Evolutionary conservation across 2,329 filamentous ascomycete species (phyloP), one percentile per base, ranked within the genome.

Genomic region (Curvularia sp.): DNA sequence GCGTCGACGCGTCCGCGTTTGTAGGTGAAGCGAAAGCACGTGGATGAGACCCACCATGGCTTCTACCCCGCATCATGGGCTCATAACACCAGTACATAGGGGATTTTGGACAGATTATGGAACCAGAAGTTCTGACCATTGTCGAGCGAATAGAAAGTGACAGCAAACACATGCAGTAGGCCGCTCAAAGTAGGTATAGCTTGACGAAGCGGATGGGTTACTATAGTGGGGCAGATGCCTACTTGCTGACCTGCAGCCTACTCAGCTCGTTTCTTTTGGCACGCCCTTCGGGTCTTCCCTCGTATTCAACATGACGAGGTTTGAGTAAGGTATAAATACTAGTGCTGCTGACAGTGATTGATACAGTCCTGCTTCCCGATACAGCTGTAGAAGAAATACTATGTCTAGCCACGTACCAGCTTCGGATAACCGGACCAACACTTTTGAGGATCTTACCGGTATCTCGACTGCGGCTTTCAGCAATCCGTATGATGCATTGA

Each of bases 401-500:
- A 73, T 72, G 68, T 47, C 62, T 30, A 52, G 50, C 28, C 53
- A 59, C 13, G 57, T 45, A 30, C 45, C 64, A 9, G 23, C 53
- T 13, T 56, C 61, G 23, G 66, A 56, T 3, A 65, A 68, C 41
- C 59, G 64, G 6, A 59, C 43, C 46, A 72, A 69, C 34, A 65
- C 64, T 4, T 77, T 76, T 46, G 72, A 76, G 62, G 80, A 82
- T 60, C 70, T 81, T 8, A 78, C 74, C 46, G 76, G 77, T 18
- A 65, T 77, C 21, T 70, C 70, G 3, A 73, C 74, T 39, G 69
- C 57, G 46, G 69, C 62, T 36, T 81, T 80, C 42, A 84, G 86
- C 71, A 96, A 95, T 65, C 92, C 91, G 0, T 95, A 93, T 73
- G 83, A 91, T 65, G 86, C 88, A 18, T 79, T 96, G 58, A 90